Evolutionary conservation across 768 basidiomycete species (phyloP).

Genomic region (Phaeotremella fagi): DNA sequence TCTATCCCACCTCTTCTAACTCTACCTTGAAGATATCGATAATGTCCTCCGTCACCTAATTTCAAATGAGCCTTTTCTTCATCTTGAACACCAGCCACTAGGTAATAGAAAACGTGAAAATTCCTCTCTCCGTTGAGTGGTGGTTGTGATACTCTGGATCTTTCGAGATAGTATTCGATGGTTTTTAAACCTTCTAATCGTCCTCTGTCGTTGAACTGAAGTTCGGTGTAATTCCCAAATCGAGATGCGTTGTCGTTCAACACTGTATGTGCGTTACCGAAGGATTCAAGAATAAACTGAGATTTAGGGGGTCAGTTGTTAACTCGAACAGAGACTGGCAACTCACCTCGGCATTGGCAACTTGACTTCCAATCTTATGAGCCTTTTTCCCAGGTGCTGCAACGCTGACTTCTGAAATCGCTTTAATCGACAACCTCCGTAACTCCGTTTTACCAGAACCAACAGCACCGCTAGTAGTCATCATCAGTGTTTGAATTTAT

Average conservation of each 20-base stretch:
- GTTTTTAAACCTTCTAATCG: slow-evolving; percentile 85
- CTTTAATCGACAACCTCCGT: slow-evolving; percentile 81
- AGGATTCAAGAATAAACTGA: slow-evolving; percentile 83
- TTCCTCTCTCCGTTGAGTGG: slow-evolving; percentile 77
- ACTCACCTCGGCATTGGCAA: slow-evolving; percentile 73
- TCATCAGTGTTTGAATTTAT: not conserved
- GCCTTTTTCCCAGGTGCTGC: slow-evolving; percentile 89
- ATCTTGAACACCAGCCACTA: slow-evolving; percentile 78
- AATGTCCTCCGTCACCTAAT: slow-evolving; percentile 71
- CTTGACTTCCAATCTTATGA: slow-evolving; percentile 74
- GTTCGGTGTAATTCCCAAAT: slow-evolving; percentile 95
- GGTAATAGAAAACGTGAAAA: slow-evolving; percentile 96
- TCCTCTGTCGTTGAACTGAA: slow-evolving; percentile 92
- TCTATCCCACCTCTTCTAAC: slow-evolving; percentile 57
- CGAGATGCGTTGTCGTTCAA: slow-evolving; percentile 94
- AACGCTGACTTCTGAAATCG: slow-evolving; percentile 83
- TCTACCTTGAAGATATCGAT: slow-evolving; percentile 79
- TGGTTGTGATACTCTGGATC: slow-evolving; percentile 78
- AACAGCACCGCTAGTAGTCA: slow-evolving; percentile 72
- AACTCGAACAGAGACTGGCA: not conserved
- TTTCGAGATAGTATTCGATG: slow-evolving; percentile 91
- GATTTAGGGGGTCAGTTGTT: not conserved
- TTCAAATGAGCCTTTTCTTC: slow-evolving; percentile 88
- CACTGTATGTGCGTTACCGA: slow-evolving; percentile 72
- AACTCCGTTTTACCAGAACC: slow-evolving; percentile 92